These are phyloP conservation scores for Salix caprea DNA, from an alignment of 345 rosid genomes.

Conservation along the genomic window DNA sequence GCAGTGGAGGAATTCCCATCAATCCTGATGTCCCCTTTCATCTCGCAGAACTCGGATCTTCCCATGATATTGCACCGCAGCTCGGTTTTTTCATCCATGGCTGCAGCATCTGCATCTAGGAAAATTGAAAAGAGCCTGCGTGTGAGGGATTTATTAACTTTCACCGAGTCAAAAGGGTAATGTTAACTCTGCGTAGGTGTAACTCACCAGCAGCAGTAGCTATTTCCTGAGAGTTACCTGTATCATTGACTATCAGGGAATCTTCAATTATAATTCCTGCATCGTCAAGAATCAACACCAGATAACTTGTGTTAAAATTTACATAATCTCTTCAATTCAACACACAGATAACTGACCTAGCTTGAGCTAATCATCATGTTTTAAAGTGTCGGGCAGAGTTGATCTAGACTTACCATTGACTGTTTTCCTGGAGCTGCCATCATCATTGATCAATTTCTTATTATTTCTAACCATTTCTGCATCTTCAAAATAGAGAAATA, in stretches of 20 bases:
- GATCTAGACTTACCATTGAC: neutral
- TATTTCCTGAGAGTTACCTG: neutral
- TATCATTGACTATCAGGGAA: neutral
- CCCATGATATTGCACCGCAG: conserved; percentile 35
- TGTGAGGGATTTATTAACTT: neutral
- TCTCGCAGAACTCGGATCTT: conserved; percentile 62
- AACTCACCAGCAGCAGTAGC: neutral
- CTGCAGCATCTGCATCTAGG: conserved; percentile 16
- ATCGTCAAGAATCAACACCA: conserved; percentile 9
- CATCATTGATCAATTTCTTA: neutral
- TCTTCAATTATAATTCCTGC: neutral
- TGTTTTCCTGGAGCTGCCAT: neutral
- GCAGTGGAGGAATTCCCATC: conserved; percentile 46
- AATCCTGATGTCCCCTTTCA: conserved; percentile 53
- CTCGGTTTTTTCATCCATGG: conserved; percentile 17
- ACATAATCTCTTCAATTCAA: neutral
- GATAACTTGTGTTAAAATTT: neutral
- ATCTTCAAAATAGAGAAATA: neutral
- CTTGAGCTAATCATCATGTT: neutral
- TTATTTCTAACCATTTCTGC: neutral
- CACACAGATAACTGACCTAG: neutral
- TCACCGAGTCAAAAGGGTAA: neutral
- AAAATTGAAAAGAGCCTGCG: neutral
- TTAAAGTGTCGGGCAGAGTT: neutral
- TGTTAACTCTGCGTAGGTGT: no score